A percentile compares a stretch with the other conserved stretches of the same genome.
Conservation (phyloP, 371 early-diverging fungal species). For the Actinomortierella ambigua region DNA sequence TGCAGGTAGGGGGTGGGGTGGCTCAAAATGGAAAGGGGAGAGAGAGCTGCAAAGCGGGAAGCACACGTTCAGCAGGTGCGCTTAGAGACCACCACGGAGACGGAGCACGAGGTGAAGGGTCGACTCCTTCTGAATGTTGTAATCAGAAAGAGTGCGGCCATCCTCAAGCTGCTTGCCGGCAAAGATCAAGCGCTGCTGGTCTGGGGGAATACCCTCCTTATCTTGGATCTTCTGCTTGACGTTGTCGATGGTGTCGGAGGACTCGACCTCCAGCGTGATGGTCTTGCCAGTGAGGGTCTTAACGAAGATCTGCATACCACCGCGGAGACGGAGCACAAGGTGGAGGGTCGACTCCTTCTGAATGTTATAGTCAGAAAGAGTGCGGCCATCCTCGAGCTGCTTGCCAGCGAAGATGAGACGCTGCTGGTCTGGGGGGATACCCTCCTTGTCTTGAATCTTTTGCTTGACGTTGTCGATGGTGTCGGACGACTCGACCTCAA, state of each 20-base stretch:
- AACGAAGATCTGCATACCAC: constrained; percentile 87
- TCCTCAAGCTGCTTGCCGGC: constrained; percentile 88
- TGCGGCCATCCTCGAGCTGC: constrained; percentile 83
- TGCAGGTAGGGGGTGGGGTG: too few relatives aligned
- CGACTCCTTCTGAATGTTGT: constrained; percentile 87
- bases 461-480: constrained; percentile 96
- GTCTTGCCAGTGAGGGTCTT: constrained; percentile 95
- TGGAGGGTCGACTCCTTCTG: constrained; percentile 84
- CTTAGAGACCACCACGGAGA: constrained; percentile 68
- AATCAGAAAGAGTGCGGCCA: constrained; percentile 73
- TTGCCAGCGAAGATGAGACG: constrained; percentile 86
- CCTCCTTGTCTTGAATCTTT: constrained; percentile 99
- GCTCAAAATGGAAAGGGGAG: neutral
- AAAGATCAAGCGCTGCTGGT: constrained; percentile 92
- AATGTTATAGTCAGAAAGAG: constrained; percentile 77
- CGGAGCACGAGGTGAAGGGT: constrained; percentile 84
- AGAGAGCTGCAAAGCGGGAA: constrained; percentile 3
- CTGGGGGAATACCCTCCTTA: constrained; percentile 73
- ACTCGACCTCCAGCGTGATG: constrained; percentile 96
- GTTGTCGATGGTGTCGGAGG: constrained; percentile 79
- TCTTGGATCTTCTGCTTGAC: constrained; percentile 97
- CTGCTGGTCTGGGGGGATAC: constrained; percentile 88
- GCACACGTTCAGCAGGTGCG: constrained; percentile 9
- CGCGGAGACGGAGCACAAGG: constrained; percentile 84
- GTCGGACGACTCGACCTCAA: constrained; percentile 96